Conservation (phyloP, 495 filamentous ascomycete genomes). For the Xylaria intraflava region DNA sequence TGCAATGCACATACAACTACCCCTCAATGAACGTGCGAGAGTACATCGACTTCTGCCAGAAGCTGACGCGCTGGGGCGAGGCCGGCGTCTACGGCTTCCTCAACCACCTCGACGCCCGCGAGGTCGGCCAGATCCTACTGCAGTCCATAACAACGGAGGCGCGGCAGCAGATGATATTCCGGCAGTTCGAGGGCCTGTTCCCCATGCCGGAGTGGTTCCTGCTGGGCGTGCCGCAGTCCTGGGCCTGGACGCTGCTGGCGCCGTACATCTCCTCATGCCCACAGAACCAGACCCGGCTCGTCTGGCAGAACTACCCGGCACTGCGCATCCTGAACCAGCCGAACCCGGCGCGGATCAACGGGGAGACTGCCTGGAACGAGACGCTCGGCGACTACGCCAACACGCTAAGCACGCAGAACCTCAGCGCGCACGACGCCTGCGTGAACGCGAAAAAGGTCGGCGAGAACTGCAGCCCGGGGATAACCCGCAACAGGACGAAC, state of each 20-base stretch:
- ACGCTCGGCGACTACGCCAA: slow-evolving; percentile 44
- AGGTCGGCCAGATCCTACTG: slow-evolving; percentile 64
- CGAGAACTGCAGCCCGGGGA: slow-evolving; percentile 53
- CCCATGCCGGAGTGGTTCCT: slow-evolving; percentile 86
- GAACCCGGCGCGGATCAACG: slow-evolving; percentile 57
- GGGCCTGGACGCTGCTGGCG: slow-evolving; percentile 80
- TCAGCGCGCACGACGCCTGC: slow-evolving; percentile 42
- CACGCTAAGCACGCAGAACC: slow-evolving; percentile 29
- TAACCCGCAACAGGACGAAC: slow-evolving; percentile 58
- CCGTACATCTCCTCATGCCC: slow-evolving; percentile 81
- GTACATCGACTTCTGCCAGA: slow-evolving; percentile 82
- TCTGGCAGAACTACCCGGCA: slow-evolving; percentile 85
- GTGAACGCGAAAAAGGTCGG: slow-evolving; percentile 44
- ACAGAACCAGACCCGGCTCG: slow-evolving; percentile 61
- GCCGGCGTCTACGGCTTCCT: slow-evolving; percentile 80
- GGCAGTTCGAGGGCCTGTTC: slow-evolving; percentile 76
- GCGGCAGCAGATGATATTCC: slow-evolving; percentile 83
- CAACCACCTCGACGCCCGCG: slow-evolving; percentile 69
- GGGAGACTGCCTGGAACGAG: slow-evolving; percentile 50
- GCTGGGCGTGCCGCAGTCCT: slow-evolving; percentile 73
- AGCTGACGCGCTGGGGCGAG: slow-evolving; percentile 76
- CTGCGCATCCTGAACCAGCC: slow-evolving; percentile 71
- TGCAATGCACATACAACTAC: slow-evolving; percentile 77
- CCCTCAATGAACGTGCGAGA: slow-evolving; percentile 70
- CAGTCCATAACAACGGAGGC: slow-evolving; percentile 79